phyloP scores from a whole-genome alignment of 148 eudicot genomes.

The Heliamphora exappendiculata region DNA sequence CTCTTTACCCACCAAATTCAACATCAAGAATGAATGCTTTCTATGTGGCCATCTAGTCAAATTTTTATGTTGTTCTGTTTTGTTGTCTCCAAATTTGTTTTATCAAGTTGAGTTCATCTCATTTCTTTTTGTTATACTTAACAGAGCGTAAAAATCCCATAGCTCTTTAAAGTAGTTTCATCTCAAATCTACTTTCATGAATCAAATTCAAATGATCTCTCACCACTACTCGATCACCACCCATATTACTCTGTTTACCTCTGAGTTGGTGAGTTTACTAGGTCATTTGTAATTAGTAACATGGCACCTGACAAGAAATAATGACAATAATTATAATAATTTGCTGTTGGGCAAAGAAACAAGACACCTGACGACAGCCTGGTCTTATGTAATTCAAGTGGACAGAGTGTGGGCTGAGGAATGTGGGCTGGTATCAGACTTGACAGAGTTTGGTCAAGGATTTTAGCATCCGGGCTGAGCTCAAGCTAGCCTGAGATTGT shows the following conservation, averaged over 20 bases:
- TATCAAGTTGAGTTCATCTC: too few species aligned
- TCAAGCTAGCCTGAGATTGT: not conserved
- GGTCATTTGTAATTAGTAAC: not conserved
- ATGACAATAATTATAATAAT: too few species aligned
- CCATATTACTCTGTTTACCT: not conserved
- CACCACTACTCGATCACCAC: not conserved
- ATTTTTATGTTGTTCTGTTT: too few species aligned
- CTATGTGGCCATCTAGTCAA: too few species aligned
- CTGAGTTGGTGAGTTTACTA: not conserved
- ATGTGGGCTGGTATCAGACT: not conserved
- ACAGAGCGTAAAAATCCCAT: too few species aligned
- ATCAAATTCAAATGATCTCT: not conserved
- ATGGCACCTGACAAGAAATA: not conserved
- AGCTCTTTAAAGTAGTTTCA: slow-evolving; percentile 1
- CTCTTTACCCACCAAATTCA: too few species aligned
- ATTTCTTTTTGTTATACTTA: too few species aligned
- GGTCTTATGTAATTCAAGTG: not conserved
- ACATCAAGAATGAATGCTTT: too few species aligned
- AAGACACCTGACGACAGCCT: not conserved
- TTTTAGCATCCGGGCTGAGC: not conserved
- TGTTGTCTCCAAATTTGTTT: too few species aligned
- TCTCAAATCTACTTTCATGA: not conserved
- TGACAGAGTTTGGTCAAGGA: not conserved
- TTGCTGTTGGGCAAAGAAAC: not conserved
- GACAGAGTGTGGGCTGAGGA: not conserved